Evolutionary conservation across 345 rosid species (phyloP).

Genomic region (Rhodamnia rubescens): DNA sequence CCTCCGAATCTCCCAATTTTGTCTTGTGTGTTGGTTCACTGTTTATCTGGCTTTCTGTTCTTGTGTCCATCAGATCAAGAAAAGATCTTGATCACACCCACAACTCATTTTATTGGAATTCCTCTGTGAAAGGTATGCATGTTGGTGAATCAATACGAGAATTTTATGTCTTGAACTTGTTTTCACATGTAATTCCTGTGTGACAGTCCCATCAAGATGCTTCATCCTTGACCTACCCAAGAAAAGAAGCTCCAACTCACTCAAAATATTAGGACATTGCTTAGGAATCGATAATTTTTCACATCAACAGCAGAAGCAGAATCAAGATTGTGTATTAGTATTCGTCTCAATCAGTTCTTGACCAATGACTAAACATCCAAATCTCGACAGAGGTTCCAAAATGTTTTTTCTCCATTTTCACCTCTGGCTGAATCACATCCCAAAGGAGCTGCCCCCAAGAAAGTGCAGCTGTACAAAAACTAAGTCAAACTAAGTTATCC

Average conservation of each 20-base stretch:
- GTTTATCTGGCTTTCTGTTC: neutral
- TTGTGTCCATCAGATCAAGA: neutral
- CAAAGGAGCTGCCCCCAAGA: neutral
- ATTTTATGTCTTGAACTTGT: neutral
- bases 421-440: neutral
- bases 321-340: neutral
- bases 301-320: neutral
- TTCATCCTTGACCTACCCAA: neutral
- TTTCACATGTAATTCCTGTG: neutral
- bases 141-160: neutral
- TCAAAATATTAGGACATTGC: neutral
- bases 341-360: neutral
- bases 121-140: neutral
- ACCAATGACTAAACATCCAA: neutral
- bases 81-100: neutral
- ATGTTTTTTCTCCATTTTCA: neutral
- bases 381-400: neutral
- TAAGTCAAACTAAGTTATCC: neutral
- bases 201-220: neutral
- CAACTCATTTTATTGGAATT: neutral
- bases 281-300: neutral
- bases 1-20: neutral
- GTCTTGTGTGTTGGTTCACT: neutral
- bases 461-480: neutral
- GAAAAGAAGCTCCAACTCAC: neutral